Percentiles rank a stretch among this genome's conserved stretches.
phyloP scores from a whole-genome alignment of 495 filamentous ascomycete genomes.

The Xanthoparmelia taractica region DNA sequence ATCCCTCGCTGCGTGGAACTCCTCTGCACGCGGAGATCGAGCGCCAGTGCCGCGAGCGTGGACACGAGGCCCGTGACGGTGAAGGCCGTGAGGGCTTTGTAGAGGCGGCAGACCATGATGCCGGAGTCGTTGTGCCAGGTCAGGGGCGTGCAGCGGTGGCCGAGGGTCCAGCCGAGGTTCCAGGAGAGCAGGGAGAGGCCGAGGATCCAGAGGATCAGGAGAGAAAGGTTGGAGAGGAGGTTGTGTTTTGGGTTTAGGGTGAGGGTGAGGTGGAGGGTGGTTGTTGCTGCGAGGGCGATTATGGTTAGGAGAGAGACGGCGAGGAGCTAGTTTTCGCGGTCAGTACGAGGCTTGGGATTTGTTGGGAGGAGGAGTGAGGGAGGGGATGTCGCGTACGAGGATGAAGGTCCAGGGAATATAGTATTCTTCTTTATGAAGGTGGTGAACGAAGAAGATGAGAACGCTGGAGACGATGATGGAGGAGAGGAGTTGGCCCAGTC shows the following conservation, averaged over 20 bases:
- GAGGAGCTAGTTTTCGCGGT: slow-evolving; percentile 39
- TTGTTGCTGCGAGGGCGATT: slow-evolving; percentile 44
- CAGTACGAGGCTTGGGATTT: background rate
- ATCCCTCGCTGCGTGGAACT: slow-evolving; percentile 11
- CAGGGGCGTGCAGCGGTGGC: slow-evolving; percentile 45
- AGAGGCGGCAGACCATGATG: slow-evolving; percentile 53
- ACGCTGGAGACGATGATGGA: slow-evolving; percentile 50
- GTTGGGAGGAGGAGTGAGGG: slow-evolving; percentile 7
- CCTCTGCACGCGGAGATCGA: slow-evolving; percentile 20
- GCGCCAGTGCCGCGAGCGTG: slow-evolving; percentile 18
- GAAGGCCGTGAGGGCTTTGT: slow-evolving; percentile 62
- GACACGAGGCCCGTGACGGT: slow-evolving; percentile 40
- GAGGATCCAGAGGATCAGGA: slow-evolving; percentile 51
- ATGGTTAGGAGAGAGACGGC: slow-evolving; percentile 49
- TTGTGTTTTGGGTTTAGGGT: slow-evolving; percentile 52
- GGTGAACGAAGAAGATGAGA: slow-evolving; percentile 54
- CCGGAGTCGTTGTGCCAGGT: slow-evolving; percentile 53
- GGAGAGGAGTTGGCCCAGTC: slow-evolving; percentile 44
- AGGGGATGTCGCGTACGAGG: slow-evolving; percentile 39
- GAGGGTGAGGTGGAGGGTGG: slow-evolving; percentile 48
- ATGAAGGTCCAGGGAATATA: slow-evolving; percentile 58
- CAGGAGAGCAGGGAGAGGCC: slow-evolving; percentile 50
- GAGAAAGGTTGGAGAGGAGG: slow-evolving; percentile 42
- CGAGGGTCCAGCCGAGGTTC: slow-evolving; percentile 49
- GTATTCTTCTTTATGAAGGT: slow-evolving; percentile 47